Evolutionary conservation across 495 filamentous ascomycete genomes (phyloP).

Genomic region (Aspergillus affinis): DNA sequence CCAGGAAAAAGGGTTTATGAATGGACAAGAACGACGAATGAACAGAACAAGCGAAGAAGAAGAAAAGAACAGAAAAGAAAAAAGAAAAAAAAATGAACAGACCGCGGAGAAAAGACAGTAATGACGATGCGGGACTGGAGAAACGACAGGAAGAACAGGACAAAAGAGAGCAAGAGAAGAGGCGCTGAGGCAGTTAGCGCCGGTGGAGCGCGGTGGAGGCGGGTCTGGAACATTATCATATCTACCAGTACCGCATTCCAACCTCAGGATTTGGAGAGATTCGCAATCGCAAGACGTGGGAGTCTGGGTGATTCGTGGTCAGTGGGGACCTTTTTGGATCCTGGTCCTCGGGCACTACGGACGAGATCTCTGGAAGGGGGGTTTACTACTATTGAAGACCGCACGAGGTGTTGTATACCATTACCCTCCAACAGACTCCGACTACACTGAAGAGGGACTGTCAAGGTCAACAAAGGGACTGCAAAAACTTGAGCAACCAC

Average conservation of each 20-base stretch:
- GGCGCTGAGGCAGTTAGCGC: not conserved
- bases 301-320: not conserved
- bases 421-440: too few species aligned
- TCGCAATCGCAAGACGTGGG: not conserved
- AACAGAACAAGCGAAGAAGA: not conserved
- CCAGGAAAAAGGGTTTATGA: not conserved
- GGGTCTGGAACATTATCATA: not conserved
- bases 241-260: not conserved
- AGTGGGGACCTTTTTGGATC: not conserved
- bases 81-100: conserved; percentile 2
- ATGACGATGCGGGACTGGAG: not conserved
- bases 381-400: too few species aligned
- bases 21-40: not conserved
- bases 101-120: not conserved
- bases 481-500: conserved; percentile 3
- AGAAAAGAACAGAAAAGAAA: conserved; percentile 3
- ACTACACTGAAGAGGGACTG: too few species aligned
- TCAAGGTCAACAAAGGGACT: too few species aligned
- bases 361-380: too few species aligned
- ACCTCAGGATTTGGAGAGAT: not conserved
- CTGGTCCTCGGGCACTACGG: too few species aligned
- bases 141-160: not conserved
- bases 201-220: not conserved
- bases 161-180: conserved; percentile 1
- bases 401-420: too few species aligned